Evolutionary conservation across 345 rosid species (phyloP), one percentile per base, ranked within the genome.

Genomic region (Erucastrum elatum): DNA sequence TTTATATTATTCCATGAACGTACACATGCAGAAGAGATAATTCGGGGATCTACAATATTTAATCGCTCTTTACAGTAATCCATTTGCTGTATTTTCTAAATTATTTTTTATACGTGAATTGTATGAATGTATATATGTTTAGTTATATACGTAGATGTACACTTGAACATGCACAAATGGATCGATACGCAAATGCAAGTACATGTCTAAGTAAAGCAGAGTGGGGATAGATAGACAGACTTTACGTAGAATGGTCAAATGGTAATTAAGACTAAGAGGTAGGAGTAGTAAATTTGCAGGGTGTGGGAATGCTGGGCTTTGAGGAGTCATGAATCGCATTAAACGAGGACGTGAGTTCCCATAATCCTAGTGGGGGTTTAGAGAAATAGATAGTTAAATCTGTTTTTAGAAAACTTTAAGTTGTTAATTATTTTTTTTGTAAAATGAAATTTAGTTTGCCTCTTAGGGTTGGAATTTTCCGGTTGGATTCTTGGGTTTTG

Each of bases 271-370:
- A 77, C 60, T 53, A 67, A 77, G 88, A 88, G 85, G 82, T 85
- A 21, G 21, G 0, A 21, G 82, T 85, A 21, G 21, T 21, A 21
- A 85, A 88, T 86, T 86, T 85, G 89, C 79, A 66, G 89, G 75
- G 98, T 86, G 95, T 92, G 97, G 94, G 92, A 90, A 94, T 94
- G 98, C 97, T 90, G 95, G 98, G 94, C 94, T 91, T 85, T 89
- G 87, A 77, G 99, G 97, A 84, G 96, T 90, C 99, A 95, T 89
- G 64, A 59, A 81, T 83, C 82, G 86, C 87, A 75, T 30, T 66
- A 77, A 87, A 84, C 99, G 98, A 95, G 97, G 90, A 77, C 88
- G 93, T 84, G 96, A 95, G 97, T 95, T 90, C 94, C 96, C 64
- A 91, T 83, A 75, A 86, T 81, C 83, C 91, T 85, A 89, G 90